These are phyloP conservation scores for Fraxinus anomala DNA, from an alignment of 257 asterid species.

Conservation along the genomic window DNA sequence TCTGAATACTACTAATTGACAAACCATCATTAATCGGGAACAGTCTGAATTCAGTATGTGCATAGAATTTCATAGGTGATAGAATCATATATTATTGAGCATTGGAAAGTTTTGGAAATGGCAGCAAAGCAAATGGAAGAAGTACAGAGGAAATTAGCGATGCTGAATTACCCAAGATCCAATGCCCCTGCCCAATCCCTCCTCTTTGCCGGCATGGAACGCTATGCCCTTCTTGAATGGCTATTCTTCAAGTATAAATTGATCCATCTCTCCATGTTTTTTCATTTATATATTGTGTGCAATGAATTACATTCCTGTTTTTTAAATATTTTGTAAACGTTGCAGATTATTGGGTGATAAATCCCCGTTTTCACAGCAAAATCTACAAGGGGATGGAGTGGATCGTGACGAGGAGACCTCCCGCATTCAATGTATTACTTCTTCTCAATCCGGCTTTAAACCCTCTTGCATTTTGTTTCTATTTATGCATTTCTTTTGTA, in stretches of 20 bases:
- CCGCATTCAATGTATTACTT: conserved; percentile 75
- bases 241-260: conserved; percentile 79
- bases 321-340: conserved; percentile 2
- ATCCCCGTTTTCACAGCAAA: conserved; percentile 96
- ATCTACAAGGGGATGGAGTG: conserved; percentile 85
- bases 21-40: too few species aligned
- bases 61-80: too few species aligned
- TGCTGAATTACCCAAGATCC: conserved; percentile 75
- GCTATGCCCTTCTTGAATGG: conserved; percentile 98
- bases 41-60: too few species aligned
- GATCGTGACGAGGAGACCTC: conserved; percentile 97
- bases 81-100: not conserved
- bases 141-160: conserved; percentile 73
- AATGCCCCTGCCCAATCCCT: conserved; percentile 95
- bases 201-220: conserved; percentile 99
- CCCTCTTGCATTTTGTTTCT: not conserved
- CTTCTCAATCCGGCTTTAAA: conserved; percentile 16
- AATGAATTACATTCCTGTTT: not conserved
- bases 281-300: not conserved
- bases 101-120: conserved; percentile 33
- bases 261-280: not conserved
- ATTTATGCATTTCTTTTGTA: not conserved
- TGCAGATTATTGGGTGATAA: conserved; percentile 88
- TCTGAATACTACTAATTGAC: too few species aligned
- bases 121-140: conserved; percentile 92